Base-by-base conservation (phyloP, 2,329 filamentous ascomycete genomes). In the Trichophyton mentagrophytes region DNA sequence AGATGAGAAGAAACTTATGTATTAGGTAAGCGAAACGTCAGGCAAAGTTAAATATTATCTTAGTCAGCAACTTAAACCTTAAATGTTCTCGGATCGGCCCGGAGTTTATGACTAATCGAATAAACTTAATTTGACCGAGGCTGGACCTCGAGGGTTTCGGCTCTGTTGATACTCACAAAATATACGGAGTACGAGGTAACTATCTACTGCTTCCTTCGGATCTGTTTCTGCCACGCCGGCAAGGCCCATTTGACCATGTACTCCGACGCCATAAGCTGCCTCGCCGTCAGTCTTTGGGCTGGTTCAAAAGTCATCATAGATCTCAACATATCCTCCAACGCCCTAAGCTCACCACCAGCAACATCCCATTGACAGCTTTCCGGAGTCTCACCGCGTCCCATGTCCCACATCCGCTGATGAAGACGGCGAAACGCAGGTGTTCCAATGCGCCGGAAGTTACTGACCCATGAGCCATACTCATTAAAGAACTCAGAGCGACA, bases 301-400 rank as follows among this genome's bases (percentile, higher is more conserved):
- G 66, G 65, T 59, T 65, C 64, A 65, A 66, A 67, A 47, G 57
- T 15, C 65, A 67, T 61, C 64, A 67, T 67, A 58, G 61, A 57
- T 59, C 62, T 64, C 9, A 67, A 61, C 20, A 66, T 58, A 60
- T 62, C 59, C 63, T 67, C 64, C 60, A 66, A 60, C n/a, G 64
- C 64, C 55, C 46, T 49, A 17, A 66, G 25, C 61, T 67, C 65
- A 13, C 65, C 65, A n/a, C 65, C 63, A 58, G 61, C 57, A 65
- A 65, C 64, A 63, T 66, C 66, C 66, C 62, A 67, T 64, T 65
- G 60, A 56, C 66, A 67, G 17, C 64, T 63, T 46, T 66, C 51
- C 27, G 63, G 61, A 5, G 62, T 66, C 62, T 67, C 64, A 22
- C 64, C 65, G 15, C 65, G 64, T 9, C 65, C 65, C 65, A 67